These are phyloP conservation scores for Penicillium sp. DNA, from an alignment of 2,329 filamentous ascomycete species.

Conservation along the genomic window DNA sequence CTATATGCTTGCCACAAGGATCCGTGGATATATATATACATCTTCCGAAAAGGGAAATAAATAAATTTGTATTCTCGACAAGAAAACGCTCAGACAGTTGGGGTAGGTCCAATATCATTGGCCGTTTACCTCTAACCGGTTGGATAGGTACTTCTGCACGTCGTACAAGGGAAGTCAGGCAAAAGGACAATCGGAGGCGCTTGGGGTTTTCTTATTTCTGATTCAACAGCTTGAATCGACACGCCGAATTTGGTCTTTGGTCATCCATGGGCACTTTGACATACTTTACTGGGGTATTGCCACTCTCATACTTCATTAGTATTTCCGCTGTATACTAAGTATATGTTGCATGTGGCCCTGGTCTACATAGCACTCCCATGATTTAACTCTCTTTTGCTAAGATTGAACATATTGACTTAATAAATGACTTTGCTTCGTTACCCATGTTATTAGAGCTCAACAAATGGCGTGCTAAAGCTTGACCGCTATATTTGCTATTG, in stretches of 20 bases:
- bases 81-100: neutral
- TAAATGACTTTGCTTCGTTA: neutral
- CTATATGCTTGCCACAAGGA: neutral
- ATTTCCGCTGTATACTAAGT: neutral
- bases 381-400: neutral
- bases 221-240: neutral
- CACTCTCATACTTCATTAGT: neutral
- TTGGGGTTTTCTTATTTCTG: neutral
- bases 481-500: neutral
- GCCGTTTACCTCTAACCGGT: neutral
- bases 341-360: neutral
- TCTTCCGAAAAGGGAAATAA: neutral
- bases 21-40: neutral
- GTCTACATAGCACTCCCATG: neutral
- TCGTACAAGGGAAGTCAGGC: conserved; percentile 14
- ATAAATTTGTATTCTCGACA: neutral
- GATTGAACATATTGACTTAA: neutral
- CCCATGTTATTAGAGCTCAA: neutral
- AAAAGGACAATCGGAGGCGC: conserved; percentile 6
- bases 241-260: neutral
- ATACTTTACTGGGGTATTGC: neutral
- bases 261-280: neutral
- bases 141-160: conserved; percentile 10
- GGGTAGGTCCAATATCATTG: neutral
- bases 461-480: neutral